Percentiles rank a stretch among this genome's conserved stretches.
phyloP scores from a whole-genome alignment of 1,139 yeast genomes.

The Pichia inconspicua region DNA sequence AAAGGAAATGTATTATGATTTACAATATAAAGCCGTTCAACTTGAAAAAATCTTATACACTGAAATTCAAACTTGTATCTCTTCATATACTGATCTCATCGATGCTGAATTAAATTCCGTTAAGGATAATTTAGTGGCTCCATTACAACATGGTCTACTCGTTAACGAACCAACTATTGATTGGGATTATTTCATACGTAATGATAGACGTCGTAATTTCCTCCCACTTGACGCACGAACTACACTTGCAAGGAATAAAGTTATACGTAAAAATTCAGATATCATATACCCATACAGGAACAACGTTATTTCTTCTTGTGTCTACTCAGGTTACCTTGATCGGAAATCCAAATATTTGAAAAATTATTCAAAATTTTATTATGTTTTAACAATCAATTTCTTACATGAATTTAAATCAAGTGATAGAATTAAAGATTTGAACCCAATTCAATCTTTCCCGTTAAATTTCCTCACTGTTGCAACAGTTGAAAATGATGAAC shows the following conservation, averaged over 20 bases:
- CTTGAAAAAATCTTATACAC: constrained; percentile 60
- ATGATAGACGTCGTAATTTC: constrained; percentile 39
- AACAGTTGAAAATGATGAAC: constrained; percentile 26
- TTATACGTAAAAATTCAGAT: constrained; percentile 39
- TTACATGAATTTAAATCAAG: constrained; percentile 64
- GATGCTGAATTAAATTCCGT: constrained; percentile 51
- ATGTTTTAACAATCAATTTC: constrained; percentile 64
- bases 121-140: constrained; percentile 51
- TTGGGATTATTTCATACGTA: constrained; percentile 64
- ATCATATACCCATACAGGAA: constrained; percentile 46
- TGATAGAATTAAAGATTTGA: constrained; percentile 49
- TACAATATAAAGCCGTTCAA: constrained; percentile 66
- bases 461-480: constrained; percentile 31
- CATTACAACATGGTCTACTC: constrained; percentile 55
- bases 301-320: constrained; percentile 43
- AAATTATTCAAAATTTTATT: constrained; percentile 58
- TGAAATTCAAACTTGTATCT: constrained; percentile 56
- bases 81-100: constrained; percentile 47
- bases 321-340: constrained; percentile 44
- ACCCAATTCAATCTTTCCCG: constrained; percentile 35
- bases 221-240: constrained; percentile 21
- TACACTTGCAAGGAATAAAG: constrained; percentile 32
- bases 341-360: constrained; percentile 59
- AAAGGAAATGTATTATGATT: constrained; percentile 61
- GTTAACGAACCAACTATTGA: constrained; percentile 56